Evolutionary conservation across 331 rosid species (phyloP), one percentile per base, ranked within the genome.

Genomic region (Arachis monticola): DNA sequence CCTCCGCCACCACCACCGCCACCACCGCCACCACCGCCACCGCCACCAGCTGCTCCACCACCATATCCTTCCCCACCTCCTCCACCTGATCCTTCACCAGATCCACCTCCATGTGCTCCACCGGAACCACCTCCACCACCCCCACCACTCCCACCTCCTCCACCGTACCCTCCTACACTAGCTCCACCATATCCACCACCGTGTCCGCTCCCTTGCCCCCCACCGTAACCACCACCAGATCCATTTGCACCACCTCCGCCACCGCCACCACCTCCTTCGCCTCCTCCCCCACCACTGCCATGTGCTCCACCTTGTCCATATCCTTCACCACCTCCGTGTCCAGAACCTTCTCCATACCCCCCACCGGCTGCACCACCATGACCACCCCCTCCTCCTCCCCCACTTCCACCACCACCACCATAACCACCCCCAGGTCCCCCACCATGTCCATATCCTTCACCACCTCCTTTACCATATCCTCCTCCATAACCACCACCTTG

Each of bases 41-140:
- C 48, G 0, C 76, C 80, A 0, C 81, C 77, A 0, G 74, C 88
- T 8, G 35, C 73, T 5, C 82, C 93, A 31, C 77, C 84, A 0
- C 90, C 93, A 7, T 31, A 42, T 31, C 88, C 91, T 9, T 76
- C 81, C 1, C 87, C 90, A 8, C 56, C 32, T 9, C 79, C 83
- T 6, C 65, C 70, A 8, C 83, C 85, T 17, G 10, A 42, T 40
- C 79, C 82, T 5, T 76, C 84, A 1, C 73, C 75, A 5, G 35
- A 22, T 17, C 80, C 84, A 14, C 73, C 75, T 13, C 78, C 78
- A 47, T 51, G 7, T 60, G 60, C 73, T 13, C 77, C 82, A 1
- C 75, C 77, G 5, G 41, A 72, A 41, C 70, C 62, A 0, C 61
- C 77, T 73, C 30, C 47, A 0, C 73, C 78, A 10, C 85, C 89